Evolutionary conservation across 352 stramenopile species (phyloP), one percentile per base, ranked within the genome.

Genomic region (Pythium rishiriense): DNA sequence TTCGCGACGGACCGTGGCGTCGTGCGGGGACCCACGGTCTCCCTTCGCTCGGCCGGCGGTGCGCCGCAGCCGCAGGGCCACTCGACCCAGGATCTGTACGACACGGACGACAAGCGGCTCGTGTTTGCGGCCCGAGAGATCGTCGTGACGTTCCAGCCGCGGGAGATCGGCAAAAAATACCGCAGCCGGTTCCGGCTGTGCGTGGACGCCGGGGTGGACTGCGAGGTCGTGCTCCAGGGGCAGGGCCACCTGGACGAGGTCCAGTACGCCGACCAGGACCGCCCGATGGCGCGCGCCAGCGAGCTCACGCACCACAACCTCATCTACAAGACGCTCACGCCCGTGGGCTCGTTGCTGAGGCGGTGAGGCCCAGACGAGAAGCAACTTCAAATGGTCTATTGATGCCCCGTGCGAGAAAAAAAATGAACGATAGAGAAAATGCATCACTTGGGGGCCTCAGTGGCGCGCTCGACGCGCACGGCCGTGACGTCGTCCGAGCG

Each of bases 151-250:
- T 94, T 94, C 58, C 69, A 65, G 12, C 76, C 85, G 0, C 53
- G 62, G 1, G 60, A 73, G 41, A 68, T 65, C 19, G 68, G 61
- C 3, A 70, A 58, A 21, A 72, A 64, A 19, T 94, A 89, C 68
- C 78, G 78, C 51, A 88, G 76, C 45, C 76, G 78, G 37, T 94
- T 91, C 54, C 83, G 81, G 12, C 81, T 94, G 29, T 64, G 43
- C n/a, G 82, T 94, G 3, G 70, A 75, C 24, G 52, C 83, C 35
- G 85, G 83, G 22, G 60, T 78, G 22, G 81, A 81, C 52, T 90
- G 85, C 54, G 85, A 94, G 54, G 56, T 94, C 17, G 75, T 89
- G 31, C 68, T 94, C 17, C 76, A 93, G 66, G 85, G 85, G 24
- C 70, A 78, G 19, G 82, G 83, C 1, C 83, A 90, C 50, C 70